Conservation (phyloP, 2,329 filamentous ascomycete species). For the Neofusicoccum sp. region DNA sequence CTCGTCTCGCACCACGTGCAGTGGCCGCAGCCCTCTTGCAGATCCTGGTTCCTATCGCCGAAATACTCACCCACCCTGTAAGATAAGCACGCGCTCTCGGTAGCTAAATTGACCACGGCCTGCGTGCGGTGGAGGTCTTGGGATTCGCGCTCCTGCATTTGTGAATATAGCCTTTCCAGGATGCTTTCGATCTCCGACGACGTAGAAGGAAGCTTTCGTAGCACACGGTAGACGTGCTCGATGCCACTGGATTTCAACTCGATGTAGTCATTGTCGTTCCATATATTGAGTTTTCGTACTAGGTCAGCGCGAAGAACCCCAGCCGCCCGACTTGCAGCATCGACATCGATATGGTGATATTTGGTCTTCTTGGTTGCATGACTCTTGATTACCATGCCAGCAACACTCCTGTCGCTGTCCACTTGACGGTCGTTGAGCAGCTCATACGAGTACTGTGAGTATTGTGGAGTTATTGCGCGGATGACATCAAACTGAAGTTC, state of each 20-base stretch:
- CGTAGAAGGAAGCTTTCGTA: slow-evolving; percentile 46
- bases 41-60: slow-evolving; percentile 51
- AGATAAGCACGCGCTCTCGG: slow-evolving; percentile 53
- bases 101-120: slow-evolving; percentile 55
- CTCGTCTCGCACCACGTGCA: slow-evolving; percentile 50
- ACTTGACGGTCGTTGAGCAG: slow-evolving; percentile 32
- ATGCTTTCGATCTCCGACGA: slow-evolving; percentile 45
- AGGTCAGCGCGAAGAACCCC: slow-evolving; percentile 47
- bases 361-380: slow-evolving; percentile 43
- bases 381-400: slow-evolving; percentile 46
- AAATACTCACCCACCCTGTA: slow-evolving; percentile 56
- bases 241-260: slow-evolving; percentile 54
- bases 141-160: slow-evolving; percentile 53
- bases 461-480: slow-evolving; percentile 57
- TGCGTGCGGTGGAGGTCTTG: slow-evolving; percentile 53
- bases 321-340: slow-evolving; percentile 32
- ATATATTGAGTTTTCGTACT: slow-evolving; percentile 55
- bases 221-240: slow-evolving; percentile 54
- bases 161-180: slow-evolving; percentile 47
- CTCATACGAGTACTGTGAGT: slow-evolving; percentile 54
- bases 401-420: slow-evolving; percentile 39
- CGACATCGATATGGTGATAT: slow-evolving; percentile 51
- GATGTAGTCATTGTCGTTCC: slow-evolving; percentile 51
- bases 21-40: slow-evolving; percentile 51
- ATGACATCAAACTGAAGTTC: slow-evolving; percentile 59